Conservation (phyloP, 345 rosid species). For the Eucalyptus sp. region DNA sequence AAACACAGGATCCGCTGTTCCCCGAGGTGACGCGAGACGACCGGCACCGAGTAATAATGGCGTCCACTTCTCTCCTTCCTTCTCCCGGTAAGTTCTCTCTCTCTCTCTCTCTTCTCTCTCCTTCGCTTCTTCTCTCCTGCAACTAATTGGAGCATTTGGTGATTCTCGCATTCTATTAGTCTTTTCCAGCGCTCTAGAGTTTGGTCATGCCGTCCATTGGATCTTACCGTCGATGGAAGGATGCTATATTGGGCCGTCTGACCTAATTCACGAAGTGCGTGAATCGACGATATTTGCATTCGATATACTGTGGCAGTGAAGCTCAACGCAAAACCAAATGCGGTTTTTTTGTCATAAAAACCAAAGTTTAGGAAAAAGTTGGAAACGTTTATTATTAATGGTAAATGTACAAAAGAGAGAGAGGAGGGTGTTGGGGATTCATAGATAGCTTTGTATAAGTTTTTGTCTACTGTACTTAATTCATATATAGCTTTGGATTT, state of each 20-base stretch:
- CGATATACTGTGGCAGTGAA: not conserved
- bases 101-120: not conserved
- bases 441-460: not conserved
- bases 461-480: not conserved
- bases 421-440: not conserved
- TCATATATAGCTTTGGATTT: not conserved
- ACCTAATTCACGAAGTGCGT: not conserved
- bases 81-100: conserved; percentile 4
- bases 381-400: not conserved
- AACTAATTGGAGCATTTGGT: not conserved
- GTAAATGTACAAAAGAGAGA: not conserved
- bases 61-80: conserved; percentile 11
- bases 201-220: not conserved
- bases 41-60: not conserved
- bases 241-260: not conserved
- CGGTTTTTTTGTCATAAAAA: not conserved
- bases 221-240: not conserved
- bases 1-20: not conserved
- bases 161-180: not conserved
- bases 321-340: not conserved
- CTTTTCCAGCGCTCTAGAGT: not conserved
- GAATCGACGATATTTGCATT: not conserved
- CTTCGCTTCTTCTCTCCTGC: not conserved
- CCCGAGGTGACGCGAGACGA: not conserved
- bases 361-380: not conserved